Conservation (phyloP, 2,329 filamentous ascomycete species). For the Sporothrix brasiliensis region DNA sequence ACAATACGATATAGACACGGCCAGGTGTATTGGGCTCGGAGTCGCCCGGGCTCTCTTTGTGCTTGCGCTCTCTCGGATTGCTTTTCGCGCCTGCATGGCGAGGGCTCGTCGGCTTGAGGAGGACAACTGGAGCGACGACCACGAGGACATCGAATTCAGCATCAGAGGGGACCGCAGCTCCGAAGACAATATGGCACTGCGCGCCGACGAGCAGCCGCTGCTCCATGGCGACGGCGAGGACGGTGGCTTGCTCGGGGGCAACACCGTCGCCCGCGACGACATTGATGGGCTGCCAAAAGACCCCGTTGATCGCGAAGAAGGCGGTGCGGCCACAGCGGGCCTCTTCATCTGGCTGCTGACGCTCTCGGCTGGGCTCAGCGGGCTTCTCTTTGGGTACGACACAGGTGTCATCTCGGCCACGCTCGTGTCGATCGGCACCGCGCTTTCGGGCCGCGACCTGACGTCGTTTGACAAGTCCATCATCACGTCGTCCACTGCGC, state of each 20-base stretch:
- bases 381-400: slow-evolving; percentile 69
- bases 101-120: slow-evolving; percentile 16
- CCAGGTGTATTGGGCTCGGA: background rate
- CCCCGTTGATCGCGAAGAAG: slow-evolving; percentile 19
- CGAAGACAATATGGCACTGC: slow-evolving; percentile 3
- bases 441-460: slow-evolving; percentile 59
- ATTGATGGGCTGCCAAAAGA: background rate
- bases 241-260: too few species aligned
- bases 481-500: slow-evolving; percentile 69
- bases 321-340: slow-evolving; percentile 43
- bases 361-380: slow-evolving; percentile 67
- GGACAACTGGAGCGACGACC: slow-evolving; percentile 24
- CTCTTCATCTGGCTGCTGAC: slow-evolving; percentile 65
- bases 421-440: slow-evolving; percentile 63
- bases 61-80: background rate
- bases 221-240: slow-evolving; percentile 23
- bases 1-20: background rate
- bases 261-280: background rate
- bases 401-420: slow-evolving; percentile 71
- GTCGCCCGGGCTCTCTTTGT: background rate
- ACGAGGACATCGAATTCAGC: slow-evolving; percentile 27
- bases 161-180: background rate
- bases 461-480: slow-evolving; percentile 69
- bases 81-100: slow-evolving; percentile 15
- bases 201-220: slow-evolving; percentile 35